Conservation (phyloP, 768 basidiomycete species). For the Tephrocybe sp. region DNA sequence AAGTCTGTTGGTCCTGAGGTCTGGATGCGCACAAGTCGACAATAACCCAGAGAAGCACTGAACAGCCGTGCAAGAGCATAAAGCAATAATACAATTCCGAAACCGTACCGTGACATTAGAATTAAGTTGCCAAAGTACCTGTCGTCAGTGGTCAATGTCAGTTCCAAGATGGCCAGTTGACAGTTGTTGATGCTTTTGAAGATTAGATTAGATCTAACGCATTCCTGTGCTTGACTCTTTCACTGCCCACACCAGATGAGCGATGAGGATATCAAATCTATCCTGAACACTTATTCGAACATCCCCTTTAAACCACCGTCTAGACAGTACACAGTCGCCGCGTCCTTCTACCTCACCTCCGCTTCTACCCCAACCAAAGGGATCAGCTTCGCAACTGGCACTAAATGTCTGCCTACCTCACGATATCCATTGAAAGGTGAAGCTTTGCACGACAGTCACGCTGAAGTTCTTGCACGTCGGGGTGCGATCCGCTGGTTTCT, state of each 20-base stretch:
- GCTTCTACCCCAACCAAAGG: slow-evolving; percentile 37
- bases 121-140: too few relatives aligned
- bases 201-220: background rate
- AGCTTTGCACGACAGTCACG: slow-evolving; percentile 85
- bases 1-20: too few relatives aligned
- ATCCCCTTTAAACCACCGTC: slow-evolving; percentile 49
- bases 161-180: too few relatives aligned
- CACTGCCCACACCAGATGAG: slow-evolving; percentile 6
- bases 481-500: slow-evolving; percentile 78
- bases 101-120: too few relatives aligned
- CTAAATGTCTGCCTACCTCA: slow-evolving; percentile 74
- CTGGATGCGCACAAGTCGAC: too few relatives aligned
- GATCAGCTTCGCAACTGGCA: slow-evolving; percentile 77
- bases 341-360: slow-evolving; percentile 46
- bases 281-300: slow-evolving; percentile 41
- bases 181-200: too few relatives aligned
- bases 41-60: too few relatives aligned
- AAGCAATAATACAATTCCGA: too few relatives aligned
- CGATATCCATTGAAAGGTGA: slow-evolving; percentile 70
- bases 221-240: background rate
- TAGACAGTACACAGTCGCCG: slow-evolving; percentile 62
- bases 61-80: too few relatives aligned
- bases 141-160: too few relatives aligned
- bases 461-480: slow-evolving; percentile 87
- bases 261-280: slow-evolving; percentile 23